phyloP scores from a whole-genome alignment of 768 basidiomycete species.

The Mrakia frigida region DNA sequence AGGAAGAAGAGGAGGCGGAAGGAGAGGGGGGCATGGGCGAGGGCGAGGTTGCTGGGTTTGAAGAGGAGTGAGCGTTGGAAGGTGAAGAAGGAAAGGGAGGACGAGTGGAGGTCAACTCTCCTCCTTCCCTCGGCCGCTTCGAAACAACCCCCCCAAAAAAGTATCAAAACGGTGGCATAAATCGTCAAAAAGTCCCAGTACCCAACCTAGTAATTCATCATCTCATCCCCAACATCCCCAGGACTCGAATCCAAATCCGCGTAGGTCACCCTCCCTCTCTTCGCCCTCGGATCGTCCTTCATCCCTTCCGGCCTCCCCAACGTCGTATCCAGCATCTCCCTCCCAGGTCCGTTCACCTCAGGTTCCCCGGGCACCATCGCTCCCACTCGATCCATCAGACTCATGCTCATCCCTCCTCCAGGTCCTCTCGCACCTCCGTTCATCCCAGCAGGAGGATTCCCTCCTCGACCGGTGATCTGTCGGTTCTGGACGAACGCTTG shows the following conservation, averaged over 20 bases:
- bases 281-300: slow-evolving; percentile 78
- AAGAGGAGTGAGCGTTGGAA: no score
- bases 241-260: slow-evolving; percentile 86
- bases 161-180: background rate
- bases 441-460: background rate
- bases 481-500: slow-evolving; percentile 3
- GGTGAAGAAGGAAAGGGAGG: no score
- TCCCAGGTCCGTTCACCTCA: slow-evolving; percentile 46
- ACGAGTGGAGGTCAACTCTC: background rate
- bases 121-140: background rate
- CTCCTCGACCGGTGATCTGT: slow-evolving; percentile 13
- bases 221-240: slow-evolving; percentile 66
- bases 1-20: no score
- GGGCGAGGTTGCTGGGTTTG: no score
- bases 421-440: no score
- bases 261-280: slow-evolving; percentile 84
- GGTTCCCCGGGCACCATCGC: slow-evolving; percentile 1
- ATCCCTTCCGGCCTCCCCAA: slow-evolving; percentile 21
- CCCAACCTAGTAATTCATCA: slow-evolving; percentile 36
- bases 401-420: background rate
- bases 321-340: slow-evolving; percentile 41
- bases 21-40: no score
- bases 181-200: background rate
- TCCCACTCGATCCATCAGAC: slow-evolving; percentile 6
- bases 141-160: background rate